Percentiles rank a stretch among this genome's conserved stretches.
Evolutionary conservation across 2,329 filamentous ascomycete species (phyloP).

Genomic region (Coleophoma crateriformis): DNA sequence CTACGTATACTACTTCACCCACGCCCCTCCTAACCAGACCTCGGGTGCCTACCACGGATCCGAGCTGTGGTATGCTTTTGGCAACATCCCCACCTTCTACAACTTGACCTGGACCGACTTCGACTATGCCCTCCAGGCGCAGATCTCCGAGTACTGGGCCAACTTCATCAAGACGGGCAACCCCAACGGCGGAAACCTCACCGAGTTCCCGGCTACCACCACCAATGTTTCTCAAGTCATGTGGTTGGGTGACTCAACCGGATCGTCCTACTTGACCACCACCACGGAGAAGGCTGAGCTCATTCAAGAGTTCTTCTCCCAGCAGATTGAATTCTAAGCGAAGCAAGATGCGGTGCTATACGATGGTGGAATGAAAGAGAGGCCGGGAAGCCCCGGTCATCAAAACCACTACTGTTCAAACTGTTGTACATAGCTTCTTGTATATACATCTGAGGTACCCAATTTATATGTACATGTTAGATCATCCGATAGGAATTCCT

Average conservation of each 20-base stretch:
- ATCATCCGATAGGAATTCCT: too few relatives aligned
- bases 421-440: too few relatives aligned
- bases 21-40: conserved; percentile 13
- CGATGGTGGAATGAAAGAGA: too few relatives aligned
- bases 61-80: conserved; percentile 25
- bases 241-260: conserved; percentile 7
- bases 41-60: conserved; percentile 23
- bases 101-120: conserved; percentile 15
- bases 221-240: conserved; percentile 4
- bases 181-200: conserved; percentile 44
- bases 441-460: too few relatives aligned
- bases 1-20: conserved; percentile 22
- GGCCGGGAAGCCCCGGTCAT: too few relatives aligned
- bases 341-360: too few relatives aligned
- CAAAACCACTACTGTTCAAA: too few relatives aligned
- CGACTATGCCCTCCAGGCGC: conserved; percentile 20
- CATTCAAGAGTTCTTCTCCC: not conserved
- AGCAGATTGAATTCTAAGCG: not conserved
- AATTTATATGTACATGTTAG: too few relatives aligned
- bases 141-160: conserved; percentile 63
- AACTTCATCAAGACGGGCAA: conserved; percentile 63
- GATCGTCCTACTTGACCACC: not conserved
- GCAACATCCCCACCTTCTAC: conserved; percentile 19
- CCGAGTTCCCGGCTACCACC: conserved; percentile 8
- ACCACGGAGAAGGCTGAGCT: not conserved